Evolutionary conservation across 2,329 filamentous ascomycete genomes (phyloP), one percentile per base, ranked within the genome.

Genomic region (Aspergillus phoenicis): DNA sequence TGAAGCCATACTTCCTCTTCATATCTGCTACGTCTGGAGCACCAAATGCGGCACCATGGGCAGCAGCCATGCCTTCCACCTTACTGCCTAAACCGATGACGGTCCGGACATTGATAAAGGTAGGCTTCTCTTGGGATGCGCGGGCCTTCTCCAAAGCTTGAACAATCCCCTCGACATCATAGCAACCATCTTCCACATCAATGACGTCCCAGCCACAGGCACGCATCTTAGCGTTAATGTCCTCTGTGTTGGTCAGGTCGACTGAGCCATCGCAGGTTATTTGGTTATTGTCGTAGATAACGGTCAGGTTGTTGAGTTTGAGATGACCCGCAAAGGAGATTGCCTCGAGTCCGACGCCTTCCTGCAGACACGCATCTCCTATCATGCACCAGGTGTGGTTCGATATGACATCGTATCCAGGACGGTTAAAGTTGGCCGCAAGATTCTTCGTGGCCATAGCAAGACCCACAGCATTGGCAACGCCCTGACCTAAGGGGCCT

Each of bases 211-310:
- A 87, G 3, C 83, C 83, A 36, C 77, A 82, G 6, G 84, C 84
- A 5, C 78, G 73, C 84, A 87, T 86, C 72, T 86, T 87, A 6
- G 77, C 71, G 59, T 87, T 85, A 65, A 85, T 75, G 49, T 87
- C 83, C 65, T 87, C 84, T 0, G 79, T 83, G 62, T 84, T 85
- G 2, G 79, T 79, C 33, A 81, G 74, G 68, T 86, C 83, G 2
- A 86, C 79, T 2, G 78, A 80, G 1, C 85, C 85, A 60, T 87
- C 85, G 66, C 84, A 87, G 5, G 84, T 86, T 52, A 87, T 76
- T 66, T 85, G 82, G 69, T 87, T 87, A 71, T 87, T 87, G 64
- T 87, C 85, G 64, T 87, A 87, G 51, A 86, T 82, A 26, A 87
- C 72, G 3, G 80, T 81, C 1, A 87, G 73, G 69, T 87, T 87